These are phyloP conservation scores for Penicillium sp. DNA, from an alignment of 2,329 filamentous ascomycete genomes.

Conservation along the genomic window DNA sequence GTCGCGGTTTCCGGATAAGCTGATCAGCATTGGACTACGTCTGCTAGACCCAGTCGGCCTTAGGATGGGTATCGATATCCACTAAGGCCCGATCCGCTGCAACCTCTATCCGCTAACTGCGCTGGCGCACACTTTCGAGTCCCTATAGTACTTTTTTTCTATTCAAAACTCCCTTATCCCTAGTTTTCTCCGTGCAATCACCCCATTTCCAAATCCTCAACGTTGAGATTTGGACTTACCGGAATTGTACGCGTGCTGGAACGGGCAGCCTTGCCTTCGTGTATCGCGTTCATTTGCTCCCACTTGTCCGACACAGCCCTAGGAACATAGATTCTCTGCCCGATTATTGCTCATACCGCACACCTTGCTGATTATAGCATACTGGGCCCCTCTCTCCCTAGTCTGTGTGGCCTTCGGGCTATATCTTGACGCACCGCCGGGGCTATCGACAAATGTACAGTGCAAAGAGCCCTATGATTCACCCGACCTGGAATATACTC, in stretches of 20 bases:
- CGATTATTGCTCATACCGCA: conserved; percentile 13
- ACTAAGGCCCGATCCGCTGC: conserved; percentile 24
- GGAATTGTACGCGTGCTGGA: conserved; percentile 28
- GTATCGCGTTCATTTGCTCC: conserved; percentile 32
- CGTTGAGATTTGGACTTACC: conserved; percentile 25
- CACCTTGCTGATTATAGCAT: conserved; percentile 18
- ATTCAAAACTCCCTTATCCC: conserved; percentile 1
- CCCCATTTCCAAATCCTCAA: conserved; percentile 6
- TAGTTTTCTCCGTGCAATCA: neutral
- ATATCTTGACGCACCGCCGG: conserved; percentile 30
- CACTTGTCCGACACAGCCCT: conserved; percentile 18
- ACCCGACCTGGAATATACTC: conserved; percentile 28
- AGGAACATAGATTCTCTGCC: conserved; percentile 20
- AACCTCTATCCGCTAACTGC: conserved; percentile 7
- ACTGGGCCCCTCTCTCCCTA: conserved; percentile 18
- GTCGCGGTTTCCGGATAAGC: conserved; percentile 9
- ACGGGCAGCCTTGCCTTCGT: conserved; percentile 28
- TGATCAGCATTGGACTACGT: conserved; percentile 10
- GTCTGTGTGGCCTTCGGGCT: conserved; percentile 22
- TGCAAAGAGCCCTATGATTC: conserved; percentile 24
- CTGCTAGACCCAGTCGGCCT: conserved; percentile 13
- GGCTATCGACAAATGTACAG: conserved; percentile 28
- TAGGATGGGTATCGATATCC: conserved; percentile 21
- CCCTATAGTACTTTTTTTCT: conserved; percentile 11
- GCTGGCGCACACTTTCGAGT: neutral